A percentile compares a stretch with the other conserved stretches of the same genome.
phyloP scores from a whole-genome alignment of 108 stramenopile genomes.

The Skeletonema menzelii region DNA sequence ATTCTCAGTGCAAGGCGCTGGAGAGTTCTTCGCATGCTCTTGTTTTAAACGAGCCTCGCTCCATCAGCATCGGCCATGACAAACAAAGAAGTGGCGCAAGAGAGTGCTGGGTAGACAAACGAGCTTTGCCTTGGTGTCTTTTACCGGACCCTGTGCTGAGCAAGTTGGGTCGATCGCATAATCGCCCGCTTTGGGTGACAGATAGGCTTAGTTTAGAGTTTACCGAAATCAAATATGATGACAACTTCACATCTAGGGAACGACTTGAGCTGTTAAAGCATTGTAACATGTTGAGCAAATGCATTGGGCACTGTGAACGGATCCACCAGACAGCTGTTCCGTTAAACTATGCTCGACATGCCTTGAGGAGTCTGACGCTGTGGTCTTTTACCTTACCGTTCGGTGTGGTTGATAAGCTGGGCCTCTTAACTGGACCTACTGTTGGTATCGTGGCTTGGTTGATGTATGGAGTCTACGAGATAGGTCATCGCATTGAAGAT shows the following conservation, averaged over 20 bases:
- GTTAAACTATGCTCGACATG: constrained; percentile 88
- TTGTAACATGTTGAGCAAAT: constrained; percentile 60
- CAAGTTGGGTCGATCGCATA: constrained; percentile 54
- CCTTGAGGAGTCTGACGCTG: constrained; percentile 75
- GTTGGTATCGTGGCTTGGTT: constrained; percentile 83
- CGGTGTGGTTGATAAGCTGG: constrained; percentile 73
- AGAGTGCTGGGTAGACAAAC: constrained; percentile 62
- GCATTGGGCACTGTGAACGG: constrained; percentile 83
- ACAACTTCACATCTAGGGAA: constrained; percentile 66
- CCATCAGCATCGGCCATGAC: neutral
- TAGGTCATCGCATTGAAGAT: constrained; percentile 89
- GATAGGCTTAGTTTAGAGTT: constrained; percentile 63
- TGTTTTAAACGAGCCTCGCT: constrained; percentile 27
- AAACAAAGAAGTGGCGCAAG: neutral
- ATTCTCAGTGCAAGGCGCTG: constrained; percentile 27
- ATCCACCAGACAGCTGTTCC: constrained; percentile 93
- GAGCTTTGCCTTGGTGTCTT: constrained; percentile 63
- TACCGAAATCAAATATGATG: constrained; percentile 43
- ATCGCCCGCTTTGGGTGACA: constrained; percentile 71
- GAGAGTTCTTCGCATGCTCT: constrained; percentile 22
- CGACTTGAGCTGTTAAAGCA: constrained; percentile 58
- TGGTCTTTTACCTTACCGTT: constrained; percentile 87
- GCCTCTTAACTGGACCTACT: constrained; percentile 78
- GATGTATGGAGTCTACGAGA: constrained; percentile 91
- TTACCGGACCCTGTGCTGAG: constrained; percentile 34